phyloP scores from a whole-genome alignment of 2,329 filamentous ascomycete species.

The Paracoccidioides brasiliensis region DNA sequence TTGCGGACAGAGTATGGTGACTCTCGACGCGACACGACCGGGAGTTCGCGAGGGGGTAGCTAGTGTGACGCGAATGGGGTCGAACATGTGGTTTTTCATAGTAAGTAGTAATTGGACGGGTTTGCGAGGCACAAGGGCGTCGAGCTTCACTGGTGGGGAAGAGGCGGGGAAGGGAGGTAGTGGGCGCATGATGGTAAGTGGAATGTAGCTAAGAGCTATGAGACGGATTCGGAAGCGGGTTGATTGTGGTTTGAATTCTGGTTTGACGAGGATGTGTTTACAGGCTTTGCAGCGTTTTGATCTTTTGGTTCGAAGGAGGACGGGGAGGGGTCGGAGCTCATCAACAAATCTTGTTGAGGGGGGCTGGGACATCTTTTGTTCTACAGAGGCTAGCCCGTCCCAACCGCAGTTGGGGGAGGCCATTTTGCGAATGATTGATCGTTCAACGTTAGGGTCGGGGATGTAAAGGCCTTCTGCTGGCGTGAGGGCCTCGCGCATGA shows the following conservation, averaged over 20 bases:
- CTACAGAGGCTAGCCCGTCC: conserved; percentile 45
- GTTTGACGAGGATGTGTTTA: conserved; percentile 88
- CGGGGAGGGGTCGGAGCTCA: conserved; percentile 68
- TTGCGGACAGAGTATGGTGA: conserved; percentile 86
- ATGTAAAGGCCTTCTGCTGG: conserved; percentile 58
- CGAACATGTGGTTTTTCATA: conserved; percentile 88
- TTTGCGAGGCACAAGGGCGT: conserved; percentile 35
- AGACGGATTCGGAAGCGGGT: conserved; percentile 88
- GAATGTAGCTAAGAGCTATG: conserved; percentile 78
- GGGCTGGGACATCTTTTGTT: conserved; percentile 40
- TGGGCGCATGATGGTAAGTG: conserved; percentile 55
- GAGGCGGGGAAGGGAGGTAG: conserved; percentile 34
- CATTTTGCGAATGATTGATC: conserved; percentile 47
- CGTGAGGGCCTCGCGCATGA: conserved; percentile 68
- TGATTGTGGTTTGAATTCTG: conserved; percentile 77
- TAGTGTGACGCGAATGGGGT: conserved; percentile 72
- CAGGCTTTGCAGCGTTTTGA: conserved; percentile 87
- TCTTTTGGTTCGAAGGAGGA: conserved; percentile 77
- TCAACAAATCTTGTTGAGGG: conserved; percentile 49
- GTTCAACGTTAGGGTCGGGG: conserved; percentile 47
- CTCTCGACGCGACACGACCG: conserved; percentile 60
- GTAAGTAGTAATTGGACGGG: conserved; percentile 73
- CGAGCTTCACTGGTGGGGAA: conserved; percentile 29
- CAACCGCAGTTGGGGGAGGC: conserved; percentile 43
- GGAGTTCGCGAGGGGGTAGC: conserved; percentile 72